A percentile compares a stretch with the other conserved stretches of the same genome.
These are phyloP conservation scores for Rhizophora apiculata DNA, from an alignment of 345 rosid genomes.

Conservation along the genomic window DNA sequence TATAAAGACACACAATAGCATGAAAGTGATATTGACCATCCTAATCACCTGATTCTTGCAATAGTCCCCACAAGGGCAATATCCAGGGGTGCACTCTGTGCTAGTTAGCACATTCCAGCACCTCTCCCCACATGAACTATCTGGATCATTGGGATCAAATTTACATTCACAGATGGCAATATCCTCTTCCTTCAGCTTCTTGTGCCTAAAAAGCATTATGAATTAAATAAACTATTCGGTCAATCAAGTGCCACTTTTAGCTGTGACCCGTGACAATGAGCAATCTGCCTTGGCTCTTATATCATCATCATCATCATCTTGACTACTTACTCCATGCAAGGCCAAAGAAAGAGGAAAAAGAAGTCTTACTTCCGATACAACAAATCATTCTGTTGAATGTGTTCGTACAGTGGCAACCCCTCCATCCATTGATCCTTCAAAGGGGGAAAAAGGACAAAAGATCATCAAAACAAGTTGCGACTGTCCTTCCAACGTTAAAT, in stretches of 20 bases:
- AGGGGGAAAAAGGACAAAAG: no score
- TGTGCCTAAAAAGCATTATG: constrained; percentile 47
- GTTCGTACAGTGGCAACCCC: constrained; percentile 51
- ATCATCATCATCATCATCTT: background rate
- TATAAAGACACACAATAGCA: no score
- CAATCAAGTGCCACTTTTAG: background rate
- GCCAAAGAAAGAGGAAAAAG: background rate
- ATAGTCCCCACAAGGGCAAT: constrained; percentile 66
- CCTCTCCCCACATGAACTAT: constrained; percentile 81
- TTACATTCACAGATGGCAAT: constrained; percentile 80
- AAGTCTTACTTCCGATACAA: constrained; percentile 55
- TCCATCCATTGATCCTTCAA: constrained; percentile 51
- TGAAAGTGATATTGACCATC: no score
- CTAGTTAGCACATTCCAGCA: constrained; percentile 85
- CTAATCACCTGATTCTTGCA: constrained; percentile 76
- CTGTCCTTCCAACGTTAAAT: background rate
- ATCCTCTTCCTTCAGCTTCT: constrained; percentile 92
- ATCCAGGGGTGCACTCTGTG: constrained; percentile 85
- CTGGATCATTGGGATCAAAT: constrained; percentile 61
- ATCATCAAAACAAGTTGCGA: background rate
- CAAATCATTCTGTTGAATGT: constrained; percentile 69
- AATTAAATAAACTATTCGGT: background rate
- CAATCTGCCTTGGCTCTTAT: background rate
- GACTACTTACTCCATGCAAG: background rate
- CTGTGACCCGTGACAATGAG: background rate